phyloP scores from a whole-genome alignment of 495 filamentous ascomycete species.

The Antarctomyces pellizariae region DNA sequence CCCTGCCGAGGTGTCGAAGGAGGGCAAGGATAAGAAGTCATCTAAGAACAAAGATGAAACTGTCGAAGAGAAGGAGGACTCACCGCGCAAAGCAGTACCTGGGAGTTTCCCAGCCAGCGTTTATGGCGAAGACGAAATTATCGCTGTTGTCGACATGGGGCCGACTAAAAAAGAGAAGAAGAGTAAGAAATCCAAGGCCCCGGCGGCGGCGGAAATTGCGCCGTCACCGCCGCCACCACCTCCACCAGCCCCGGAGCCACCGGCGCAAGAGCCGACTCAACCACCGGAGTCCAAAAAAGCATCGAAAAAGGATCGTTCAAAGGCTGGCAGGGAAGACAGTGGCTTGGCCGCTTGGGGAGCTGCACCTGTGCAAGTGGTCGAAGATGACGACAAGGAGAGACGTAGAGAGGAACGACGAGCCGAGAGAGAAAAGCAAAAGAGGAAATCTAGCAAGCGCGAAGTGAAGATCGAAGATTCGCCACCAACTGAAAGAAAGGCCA shows the following conservation, averaged over 20 bases:
- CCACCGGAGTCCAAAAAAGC: conserved; percentile 16
- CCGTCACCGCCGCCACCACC: conserved; percentile 10
- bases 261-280: conserved; percentile 10
- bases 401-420: conserved; percentile 12
- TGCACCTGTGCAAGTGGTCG: conserved; percentile 13
- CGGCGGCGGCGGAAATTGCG: conserved; percentile 13
- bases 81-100: conserved; percentile 27
- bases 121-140: conserved; percentile 20
- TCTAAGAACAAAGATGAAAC: conserved; percentile 21
- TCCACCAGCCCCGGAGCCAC: conserved; percentile 11
- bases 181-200: conserved; percentile 17
- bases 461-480: no score
- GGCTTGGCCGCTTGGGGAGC: conserved; percentile 17
- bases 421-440: no score
- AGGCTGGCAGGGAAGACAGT: conserved; percentile 21
- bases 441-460: no score
- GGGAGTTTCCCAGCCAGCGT: conserved; percentile 25
- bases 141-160: conserved; percentile 22
- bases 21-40: conserved; percentile 15
- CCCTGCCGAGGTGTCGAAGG: conserved; percentile 16
- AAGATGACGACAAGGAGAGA: conserved; percentile 13
- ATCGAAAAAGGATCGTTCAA: conserved; percentile 18
- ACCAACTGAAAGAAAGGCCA: no score
- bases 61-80: conserved; percentile 30
- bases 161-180: conserved; percentile 19